phyloP scores from a whole-genome alignment of 352 stramenopile genomes.

The Aphanomyces stellatus region DNA sequence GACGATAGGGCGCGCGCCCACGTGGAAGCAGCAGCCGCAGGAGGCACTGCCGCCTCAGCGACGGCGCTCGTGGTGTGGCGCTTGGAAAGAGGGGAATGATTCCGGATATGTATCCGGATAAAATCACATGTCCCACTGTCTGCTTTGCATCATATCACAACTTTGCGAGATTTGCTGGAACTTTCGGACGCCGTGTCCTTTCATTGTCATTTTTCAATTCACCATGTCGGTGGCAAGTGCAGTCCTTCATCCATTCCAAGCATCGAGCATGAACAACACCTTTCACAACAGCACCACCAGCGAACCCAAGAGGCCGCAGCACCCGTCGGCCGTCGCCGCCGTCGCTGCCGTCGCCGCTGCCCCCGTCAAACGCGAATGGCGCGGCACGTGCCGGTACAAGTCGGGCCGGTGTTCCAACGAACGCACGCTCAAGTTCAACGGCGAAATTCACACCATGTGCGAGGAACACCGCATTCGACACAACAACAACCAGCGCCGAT shows the following conservation, averaged over 20 bases:
- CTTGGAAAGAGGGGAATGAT: too few relatives aligned
- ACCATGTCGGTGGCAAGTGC: constrained; percentile 13
- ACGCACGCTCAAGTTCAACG: constrained; percentile 20
- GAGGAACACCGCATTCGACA: constrained; percentile 21
- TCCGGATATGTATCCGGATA: too few relatives aligned
- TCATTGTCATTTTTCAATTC: constrained; percentile 4
- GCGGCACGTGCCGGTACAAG: constrained; percentile 19
- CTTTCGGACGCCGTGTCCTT: not conserved
- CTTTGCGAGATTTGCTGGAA: not conserved
- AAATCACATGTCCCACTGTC: too few relatives aligned
- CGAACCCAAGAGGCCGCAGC: not conserved
- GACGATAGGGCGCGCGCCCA: too few relatives aligned
- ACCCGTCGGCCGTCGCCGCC: too few relatives aligned
- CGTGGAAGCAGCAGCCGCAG: too few relatives aligned
- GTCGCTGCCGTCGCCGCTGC: too few relatives aligned
- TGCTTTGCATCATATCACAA: too few relatives aligned
- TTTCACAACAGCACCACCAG: not conserved
- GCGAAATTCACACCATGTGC: constrained; percentile 21
- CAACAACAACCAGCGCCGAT: constrained; percentile 20
- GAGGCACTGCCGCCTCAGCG: too few relatives aligned
- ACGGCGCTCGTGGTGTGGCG: too few relatives aligned
- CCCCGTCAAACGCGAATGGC: not conserved
- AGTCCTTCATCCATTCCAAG: not conserved
- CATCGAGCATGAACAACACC: not conserved
- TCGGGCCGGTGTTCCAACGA: constrained; percentile 17